Evolutionary conservation across 116 monocot genomes (phyloP).

Genomic region (Zostera marina): DNA sequence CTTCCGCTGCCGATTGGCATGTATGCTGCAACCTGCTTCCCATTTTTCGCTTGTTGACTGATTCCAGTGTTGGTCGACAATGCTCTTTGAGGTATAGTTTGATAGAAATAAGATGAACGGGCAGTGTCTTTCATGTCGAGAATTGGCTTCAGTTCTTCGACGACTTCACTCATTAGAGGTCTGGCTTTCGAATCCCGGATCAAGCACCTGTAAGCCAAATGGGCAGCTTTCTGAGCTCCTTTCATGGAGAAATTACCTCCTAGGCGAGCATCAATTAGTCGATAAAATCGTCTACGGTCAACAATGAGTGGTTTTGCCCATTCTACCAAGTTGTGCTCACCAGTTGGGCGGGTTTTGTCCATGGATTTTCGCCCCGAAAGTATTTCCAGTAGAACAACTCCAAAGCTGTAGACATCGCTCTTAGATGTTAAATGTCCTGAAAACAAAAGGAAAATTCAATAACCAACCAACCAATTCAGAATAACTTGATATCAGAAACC

Average conservation of each 20-base stretch:
- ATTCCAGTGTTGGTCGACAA: constrained; percentile 5
- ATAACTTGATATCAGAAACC: neutral
- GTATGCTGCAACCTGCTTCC: constrained; percentile 9
- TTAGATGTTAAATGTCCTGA: constrained; percentile 32
- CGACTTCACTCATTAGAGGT: constrained; percentile 43
- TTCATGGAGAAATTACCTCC: constrained; percentile 35
- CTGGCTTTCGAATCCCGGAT: constrained; percentile 30
- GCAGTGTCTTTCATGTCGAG: constrained; percentile 40
- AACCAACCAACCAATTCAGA: neutral
- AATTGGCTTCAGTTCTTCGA: constrained; percentile 21
- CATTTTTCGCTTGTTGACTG: constrained; percentile 11
- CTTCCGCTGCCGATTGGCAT: no score
- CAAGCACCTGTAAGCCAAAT: constrained; percentile 27
- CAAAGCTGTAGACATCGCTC: constrained; percentile 39
- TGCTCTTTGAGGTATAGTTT: constrained; percentile 18
- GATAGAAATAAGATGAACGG: constrained; percentile 28
- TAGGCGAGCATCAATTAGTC: constrained; percentile 29
- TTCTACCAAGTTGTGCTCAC: constrained; percentile 38
- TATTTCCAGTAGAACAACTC: constrained; percentile 40
- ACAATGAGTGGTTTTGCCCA: constrained; percentile 29
- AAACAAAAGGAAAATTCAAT: neutral
- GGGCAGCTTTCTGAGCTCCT: constrained; percentile 34
- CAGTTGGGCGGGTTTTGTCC: constrained; percentile 41
- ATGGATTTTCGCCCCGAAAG: constrained; percentile 29
- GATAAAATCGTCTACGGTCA: constrained; percentile 23